Evolutionary conservation across 1,284 basidiomycete genomes (phyloP), one percentile per base, ranked within the genome.

Genomic region (Rugosomyces carneus): DNA sequence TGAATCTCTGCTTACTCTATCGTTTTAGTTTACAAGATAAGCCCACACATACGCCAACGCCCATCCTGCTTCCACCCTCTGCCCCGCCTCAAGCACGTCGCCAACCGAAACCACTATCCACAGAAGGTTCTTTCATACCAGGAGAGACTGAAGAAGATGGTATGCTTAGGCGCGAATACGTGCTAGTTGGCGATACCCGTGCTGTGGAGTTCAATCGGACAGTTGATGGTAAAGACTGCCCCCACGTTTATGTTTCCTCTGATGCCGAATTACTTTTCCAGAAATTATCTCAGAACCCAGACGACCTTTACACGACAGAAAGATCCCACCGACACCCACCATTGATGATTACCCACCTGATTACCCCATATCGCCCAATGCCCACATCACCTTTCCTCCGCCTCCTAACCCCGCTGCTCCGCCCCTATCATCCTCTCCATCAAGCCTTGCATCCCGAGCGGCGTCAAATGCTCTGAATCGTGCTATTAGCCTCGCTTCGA

Each of bases 401-500:
- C 76, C 80, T 3, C 79, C 78, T 0, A 74, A 78, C 66, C 35
- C 73, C 65, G 42, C 36, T 18, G 40, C 39, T 54, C 26, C 76
- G 0, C 68, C 75, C 0, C 67, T 80, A 13, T 81, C 81, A 0
- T 81, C 80, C 1, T 83, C 83, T 0, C 82, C 84, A 0, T 79
- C 79, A 0, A 80, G 76, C 40, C 63, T 71, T 11, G 78, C 80
- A 2, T 76, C 75, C 2, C 72, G 77, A 15, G 72, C 74, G 4
- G 76, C 74, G 2, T 72, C 82, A 1, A 89, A 88, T 48, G 85
- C 89, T 0, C 75, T 93, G 2, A 88, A 91, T 41, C 81, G 92
- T 8, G 94, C 92, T 0, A 71, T 97, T 41, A 93, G 80, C 54
- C 75, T 91, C 34, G 93, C 93, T 0, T 88, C 89, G n/a, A 87